A percentile compares a stretch with the other conserved stretches of the same genome.
Evolutionary conservation across 1,139 yeast species (phyloP).

Genomic region (Pneumocystis canis): DNA sequence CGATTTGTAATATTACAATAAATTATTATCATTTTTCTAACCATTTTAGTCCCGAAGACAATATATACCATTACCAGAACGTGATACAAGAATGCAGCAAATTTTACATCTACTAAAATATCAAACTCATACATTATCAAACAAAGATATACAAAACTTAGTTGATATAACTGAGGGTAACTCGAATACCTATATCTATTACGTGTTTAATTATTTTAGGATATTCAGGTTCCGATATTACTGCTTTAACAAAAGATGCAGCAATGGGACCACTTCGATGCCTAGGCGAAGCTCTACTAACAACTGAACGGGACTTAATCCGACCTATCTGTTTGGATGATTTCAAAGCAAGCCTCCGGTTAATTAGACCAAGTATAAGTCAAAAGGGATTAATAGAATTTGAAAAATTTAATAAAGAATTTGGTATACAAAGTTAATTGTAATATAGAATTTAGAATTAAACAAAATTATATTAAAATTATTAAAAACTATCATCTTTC

Average conservation of each 20-base stretch:
- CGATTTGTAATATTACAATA: conserved; percentile 36
- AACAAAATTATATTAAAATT: background rate
- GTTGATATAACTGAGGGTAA: conserved; percentile 48
- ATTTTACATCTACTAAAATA: conserved; percentile 51
- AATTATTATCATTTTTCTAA: conserved; percentile 26
- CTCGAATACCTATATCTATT: background rate
- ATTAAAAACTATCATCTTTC: background rate
- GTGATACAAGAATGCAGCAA: conserved; percentile 64
- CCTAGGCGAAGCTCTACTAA: conserved; percentile 71
- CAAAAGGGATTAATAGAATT: conserved; percentile 61
- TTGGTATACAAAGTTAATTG: background rate
- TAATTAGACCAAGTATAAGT: conserved; percentile 86
- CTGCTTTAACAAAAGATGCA: conserved; percentile 91
- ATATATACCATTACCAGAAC: conserved; percentile 88
- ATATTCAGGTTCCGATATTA: conserved; percentile 84
- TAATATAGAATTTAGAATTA: background rate
- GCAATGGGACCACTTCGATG: conserved; percentile 96
- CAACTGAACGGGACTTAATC: conserved; percentile 74
- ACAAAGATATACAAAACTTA: conserved; percentile 45
- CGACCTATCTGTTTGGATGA: conserved; percentile 66
- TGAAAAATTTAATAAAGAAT: conserved; percentile 55
- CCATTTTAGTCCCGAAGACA: conserved; percentile 40
- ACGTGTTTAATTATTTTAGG: conserved; percentile 20
- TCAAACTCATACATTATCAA: conserved; percentile 55
- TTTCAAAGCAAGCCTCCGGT: conserved; percentile 60